These are phyloP conservation scores for Aspergillus persii DNA, from an alignment of 2,329 filamentous ascomycete species.

Conservation along the genomic window DNA sequence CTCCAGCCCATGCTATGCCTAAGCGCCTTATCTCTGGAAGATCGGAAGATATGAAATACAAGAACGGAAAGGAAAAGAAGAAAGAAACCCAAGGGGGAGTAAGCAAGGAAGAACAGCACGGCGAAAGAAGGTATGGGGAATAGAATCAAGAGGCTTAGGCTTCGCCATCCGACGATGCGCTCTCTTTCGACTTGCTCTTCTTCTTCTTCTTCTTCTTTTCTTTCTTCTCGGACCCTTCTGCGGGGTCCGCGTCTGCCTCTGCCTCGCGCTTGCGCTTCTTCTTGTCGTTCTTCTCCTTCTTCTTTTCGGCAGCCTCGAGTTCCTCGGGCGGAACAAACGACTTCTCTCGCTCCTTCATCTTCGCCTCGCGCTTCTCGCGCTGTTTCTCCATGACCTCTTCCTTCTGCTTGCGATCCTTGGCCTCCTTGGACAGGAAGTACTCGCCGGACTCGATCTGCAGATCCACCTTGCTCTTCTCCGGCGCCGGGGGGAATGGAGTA, in stretches of 20 bases:
- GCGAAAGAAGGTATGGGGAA: slow-evolving; percentile 16
- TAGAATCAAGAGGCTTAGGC: slow-evolving; percentile 19
- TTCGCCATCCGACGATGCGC: slow-evolving; percentile 26
- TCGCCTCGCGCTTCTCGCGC: slow-evolving; percentile 82
- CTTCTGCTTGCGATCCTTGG: slow-evolving; percentile 78
- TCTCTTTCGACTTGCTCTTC: slow-evolving; percentile 38
- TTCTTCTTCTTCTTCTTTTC: slow-evolving; percentile 57
- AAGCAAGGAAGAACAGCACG: slow-evolving; percentile 1
- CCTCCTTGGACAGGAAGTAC: slow-evolving; percentile 91
- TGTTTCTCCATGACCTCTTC: slow-evolving; percentile 82
- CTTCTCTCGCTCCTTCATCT: slow-evolving; percentile 77
- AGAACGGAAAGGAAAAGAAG: neutral
- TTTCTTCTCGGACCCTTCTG: slow-evolving; percentile 52
- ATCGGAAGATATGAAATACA: slow-evolving; percentile 15
- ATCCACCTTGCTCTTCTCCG: slow-evolving; percentile 99
- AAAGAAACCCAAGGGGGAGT: slow-evolving; percentile 6
- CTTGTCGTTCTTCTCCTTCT: slow-evolving; percentile 47
- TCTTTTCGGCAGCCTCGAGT: slow-evolving; percentile 52
- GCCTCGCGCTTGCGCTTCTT: slow-evolving; percentile 42
- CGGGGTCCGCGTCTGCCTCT: slow-evolving; percentile 32
- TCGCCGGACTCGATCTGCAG: slow-evolving; percentile 96
- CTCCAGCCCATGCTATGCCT: slow-evolving; percentile 40
- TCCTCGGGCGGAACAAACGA: slow-evolving; percentile 89
- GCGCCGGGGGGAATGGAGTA: slow-evolving; percentile 93
- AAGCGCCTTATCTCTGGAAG: slow-evolving; percentile 28